Conservation (phyloP, 257 asterid genomes). For the Solanum commersonii region DNA sequence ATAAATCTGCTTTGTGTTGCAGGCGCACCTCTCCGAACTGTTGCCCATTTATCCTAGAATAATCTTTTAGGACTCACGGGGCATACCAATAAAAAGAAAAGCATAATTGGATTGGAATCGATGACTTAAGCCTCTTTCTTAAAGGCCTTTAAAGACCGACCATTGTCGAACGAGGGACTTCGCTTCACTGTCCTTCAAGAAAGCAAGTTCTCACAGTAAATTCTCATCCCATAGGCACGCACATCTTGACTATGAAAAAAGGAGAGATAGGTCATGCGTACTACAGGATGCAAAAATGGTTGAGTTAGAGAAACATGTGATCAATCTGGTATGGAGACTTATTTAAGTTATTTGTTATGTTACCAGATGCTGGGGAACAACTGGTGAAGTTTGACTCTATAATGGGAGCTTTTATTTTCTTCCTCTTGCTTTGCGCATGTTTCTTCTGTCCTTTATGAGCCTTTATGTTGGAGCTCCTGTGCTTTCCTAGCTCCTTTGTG, state of each 20-base stretch:
- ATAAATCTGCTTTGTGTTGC: neutral
- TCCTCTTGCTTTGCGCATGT: neutral
- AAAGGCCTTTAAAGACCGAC: neutral
- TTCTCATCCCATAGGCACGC: neutral
- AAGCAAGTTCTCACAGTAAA: neutral
- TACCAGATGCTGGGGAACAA: neutral
- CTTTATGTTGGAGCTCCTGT: neutral
- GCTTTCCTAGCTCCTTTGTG: neutral
- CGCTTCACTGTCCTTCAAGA: neutral
- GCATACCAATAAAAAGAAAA: neutral
- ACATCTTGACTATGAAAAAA: neutral
- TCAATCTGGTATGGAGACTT: neutral
- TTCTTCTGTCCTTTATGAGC: neutral
- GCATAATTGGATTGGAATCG: neutral
- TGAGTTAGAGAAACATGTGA: neutral
- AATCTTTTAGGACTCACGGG: neutral
- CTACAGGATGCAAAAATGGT: neutral
- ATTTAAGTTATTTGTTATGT: neutral
- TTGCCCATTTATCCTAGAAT: neutral
- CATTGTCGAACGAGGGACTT: neutral
- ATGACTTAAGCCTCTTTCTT: neutral
- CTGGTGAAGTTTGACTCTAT: neutral
- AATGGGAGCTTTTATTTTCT: neutral
- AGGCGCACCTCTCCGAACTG: neutral
- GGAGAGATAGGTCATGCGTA: neutral